A percentile compares a stretch with the other conserved stretches of the same genome.
phyloP scores from a whole-genome alignment of 345 rosid species.

The Physaria fendleri region DNA sequence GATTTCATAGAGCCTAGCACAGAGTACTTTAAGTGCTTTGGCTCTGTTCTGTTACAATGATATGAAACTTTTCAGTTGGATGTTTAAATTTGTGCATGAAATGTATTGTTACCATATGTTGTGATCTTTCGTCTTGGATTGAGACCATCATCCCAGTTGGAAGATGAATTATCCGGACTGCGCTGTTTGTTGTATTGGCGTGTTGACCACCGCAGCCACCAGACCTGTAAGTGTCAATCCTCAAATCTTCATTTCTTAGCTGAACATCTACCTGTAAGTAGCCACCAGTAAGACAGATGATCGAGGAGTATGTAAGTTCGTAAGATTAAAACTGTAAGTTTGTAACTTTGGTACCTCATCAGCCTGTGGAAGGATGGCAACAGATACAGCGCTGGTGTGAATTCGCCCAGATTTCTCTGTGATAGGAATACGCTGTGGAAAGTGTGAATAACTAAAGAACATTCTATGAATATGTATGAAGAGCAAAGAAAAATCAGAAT shows the following conservation, averaged over 20 bases:
- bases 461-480: not conserved
- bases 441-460: slow-evolving; percentile 8
- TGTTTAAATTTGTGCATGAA: not conserved
- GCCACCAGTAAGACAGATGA: slow-evolving; percentile 1
- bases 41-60: slow-evolving; percentile 61
- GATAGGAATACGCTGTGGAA: slow-evolving; percentile 86
- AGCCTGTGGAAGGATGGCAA: slow-evolving; percentile 98
- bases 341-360: slow-evolving; percentile 56
- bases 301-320: not conserved
- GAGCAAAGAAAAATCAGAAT: not conserved
- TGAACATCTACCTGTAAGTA: slow-evolving; percentile 76
- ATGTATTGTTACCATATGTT: slow-evolving; percentile 67
- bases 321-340: not conserved
- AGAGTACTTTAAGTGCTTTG: slow-evolving; percentile 80
- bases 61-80: not conserved
- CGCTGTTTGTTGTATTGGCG: slow-evolving; percentile 92
- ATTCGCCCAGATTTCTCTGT: slow-evolving; percentile 91
- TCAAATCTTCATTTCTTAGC: slow-evolving; percentile 85
- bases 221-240: slow-evolving; percentile 82
- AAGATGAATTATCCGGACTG: slow-evolving; percentile 78
- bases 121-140: slow-evolving; percentile 96
- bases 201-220: slow-evolving; percentile 94
- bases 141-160: slow-evolving; percentile 74
- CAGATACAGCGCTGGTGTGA: slow-evolving; percentile 93
- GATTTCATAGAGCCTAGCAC: slow-evolving; percentile 89